Percentiles rank a stretch among this genome's conserved stretches.
Evolutionary conservation across 805 yeast species (phyloP).

Genomic region (Yamadazyma laniorum): DNA sequence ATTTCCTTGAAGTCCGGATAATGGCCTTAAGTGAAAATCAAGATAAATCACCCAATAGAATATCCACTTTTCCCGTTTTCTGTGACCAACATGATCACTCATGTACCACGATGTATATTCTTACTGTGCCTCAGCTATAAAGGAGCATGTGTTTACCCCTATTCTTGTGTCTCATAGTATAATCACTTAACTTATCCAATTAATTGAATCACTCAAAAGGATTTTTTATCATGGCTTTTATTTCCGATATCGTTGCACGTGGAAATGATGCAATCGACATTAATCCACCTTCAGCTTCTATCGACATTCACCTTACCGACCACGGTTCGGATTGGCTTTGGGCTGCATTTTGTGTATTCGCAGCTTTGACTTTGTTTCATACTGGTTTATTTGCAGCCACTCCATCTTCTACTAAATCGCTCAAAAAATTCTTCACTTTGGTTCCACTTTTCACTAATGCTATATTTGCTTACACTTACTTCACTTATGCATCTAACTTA

Average conservation of each 20-base stretch:
- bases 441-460: conserved; percentile 44
- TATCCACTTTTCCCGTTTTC: not conserved
- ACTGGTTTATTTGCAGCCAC: conserved; percentile 24
- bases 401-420: conserved; percentile 21
- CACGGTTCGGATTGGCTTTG: conserved; percentile 70
- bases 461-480: conserved; percentile 48
- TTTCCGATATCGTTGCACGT: conserved; percentile 9
- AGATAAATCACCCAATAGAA: too few species aligned
- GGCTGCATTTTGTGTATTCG: conserved; percentile 56
- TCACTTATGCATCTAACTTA: conserved; percentile 55
- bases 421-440: conserved; percentile 34
- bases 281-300: conserved; percentile 38
- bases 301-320: conserved; percentile 51
- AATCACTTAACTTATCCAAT: too few species aligned
- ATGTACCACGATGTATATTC: not conserved
- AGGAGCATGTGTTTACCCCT: conserved; percentile 9
- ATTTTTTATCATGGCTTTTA: conserved; percentile 6
- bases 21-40: too few species aligned
- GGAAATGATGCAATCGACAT: conserved; percentile 41
- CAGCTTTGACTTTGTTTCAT: conserved; percentile 32
- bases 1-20: not conserved
- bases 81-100: not conserved
- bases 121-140: conserved; percentile 1
- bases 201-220: too few species aligned
- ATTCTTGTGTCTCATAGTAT: conserved; percentile 3